phyloP scores from a whole-genome alignment of 352 stramenopile species.

The Sclerospora graminicola region DNA sequence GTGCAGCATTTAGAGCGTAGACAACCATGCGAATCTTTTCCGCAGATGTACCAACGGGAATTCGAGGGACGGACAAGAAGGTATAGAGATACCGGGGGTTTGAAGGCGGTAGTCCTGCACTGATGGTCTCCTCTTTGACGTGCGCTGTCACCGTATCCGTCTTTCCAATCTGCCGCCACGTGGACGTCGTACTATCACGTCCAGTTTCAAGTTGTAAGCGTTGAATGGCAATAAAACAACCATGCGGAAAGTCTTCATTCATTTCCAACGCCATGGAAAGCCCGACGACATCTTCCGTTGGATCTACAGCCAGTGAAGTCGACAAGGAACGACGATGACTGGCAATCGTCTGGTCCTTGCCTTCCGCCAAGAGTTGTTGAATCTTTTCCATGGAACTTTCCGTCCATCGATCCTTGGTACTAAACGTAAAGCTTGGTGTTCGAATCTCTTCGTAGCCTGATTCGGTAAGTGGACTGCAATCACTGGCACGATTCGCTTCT shows the following conservation, averaged over 20 bases:
- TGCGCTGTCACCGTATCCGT: slow-evolving; percentile 65
- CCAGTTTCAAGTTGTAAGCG: slow-evolving; percentile 29
- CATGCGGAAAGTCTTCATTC: slow-evolving; percentile 62
- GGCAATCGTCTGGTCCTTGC: too few relatives aligned
- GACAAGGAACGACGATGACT: too few relatives aligned
- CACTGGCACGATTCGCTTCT: slow-evolving; percentile 42
- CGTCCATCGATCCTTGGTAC: slow-evolving; percentile 50
- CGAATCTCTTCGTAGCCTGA: slow-evolving; percentile 62
- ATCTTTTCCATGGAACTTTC: slow-evolving; percentile 31
- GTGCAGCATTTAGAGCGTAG: slow-evolving; percentile 39
- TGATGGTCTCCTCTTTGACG: slow-evolving; percentile 48
- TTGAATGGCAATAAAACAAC: slow-evolving; percentile 77
- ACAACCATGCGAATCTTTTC: slow-evolving; percentile 74
- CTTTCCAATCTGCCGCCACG: slow-evolving; percentile 71
- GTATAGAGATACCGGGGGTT: slow-evolving; percentile 65
- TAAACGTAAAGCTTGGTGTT: slow-evolving; percentile 73
- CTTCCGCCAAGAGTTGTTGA: slow-evolving; percentile 33
- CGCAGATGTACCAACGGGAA: slow-evolving; percentile 39
- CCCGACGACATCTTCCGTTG: slow-evolving; percentile 65
- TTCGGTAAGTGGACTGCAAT: slow-evolving; percentile 42
- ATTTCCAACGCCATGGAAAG: slow-evolving; percentile 78
- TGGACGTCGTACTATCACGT: slow-evolving; percentile 20
- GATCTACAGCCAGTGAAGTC: slow-evolving; percentile 9
- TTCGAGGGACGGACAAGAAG: slow-evolving; percentile 74
- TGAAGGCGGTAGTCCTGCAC: slow-evolving; percentile 15